Evolutionary conservation across 495 filamentous ascomycete species (phyloP).

Genomic region (Melanomma pulvis-pyrius): DNA sequence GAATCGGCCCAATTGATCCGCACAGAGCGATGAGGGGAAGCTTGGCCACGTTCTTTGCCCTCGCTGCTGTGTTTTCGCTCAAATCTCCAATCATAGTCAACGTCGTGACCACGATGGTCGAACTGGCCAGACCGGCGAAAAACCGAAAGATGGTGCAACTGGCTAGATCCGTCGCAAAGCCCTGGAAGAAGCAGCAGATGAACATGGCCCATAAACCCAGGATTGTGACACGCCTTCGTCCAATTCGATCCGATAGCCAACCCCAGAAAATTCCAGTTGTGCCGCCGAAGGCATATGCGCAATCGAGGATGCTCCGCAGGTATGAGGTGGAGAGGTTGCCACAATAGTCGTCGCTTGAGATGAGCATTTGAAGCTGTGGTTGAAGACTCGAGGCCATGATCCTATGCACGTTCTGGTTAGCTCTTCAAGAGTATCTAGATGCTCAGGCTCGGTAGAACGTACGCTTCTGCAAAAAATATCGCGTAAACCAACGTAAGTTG

Average conservation of each 20-base stretch:
- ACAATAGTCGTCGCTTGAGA: conserved; percentile 48
- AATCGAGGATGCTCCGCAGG: conserved; percentile 50
- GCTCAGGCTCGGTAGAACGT: conserved; percentile 1
- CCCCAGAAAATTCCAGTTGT: conserved; percentile 51
- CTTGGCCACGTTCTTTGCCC: conserved; percentile 49
- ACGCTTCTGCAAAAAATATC: conserved; percentile 43
- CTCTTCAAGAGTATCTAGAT: background rate
- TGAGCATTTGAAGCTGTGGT: conserved; percentile 51
- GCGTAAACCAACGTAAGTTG: conserved; percentile 39
- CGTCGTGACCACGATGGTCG: conserved; percentile 47
- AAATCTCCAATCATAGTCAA: conserved; percentile 53
- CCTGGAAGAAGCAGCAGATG: conserved; percentile 49
- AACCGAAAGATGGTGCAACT: conserved; percentile 50
- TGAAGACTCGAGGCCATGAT: conserved; percentile 53
- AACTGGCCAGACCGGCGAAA: conserved; percentile 48
- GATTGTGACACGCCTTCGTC: conserved; percentile 47
- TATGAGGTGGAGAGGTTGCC: conserved; percentile 50
- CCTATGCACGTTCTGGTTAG: conserved; percentile 27
- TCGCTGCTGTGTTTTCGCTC: conserved; percentile 42
- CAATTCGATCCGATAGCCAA: conserved; percentile 47
- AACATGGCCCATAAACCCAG: conserved; percentile 47
- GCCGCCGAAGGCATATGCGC: conserved; percentile 53
- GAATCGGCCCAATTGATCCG: conserved; percentile 49
- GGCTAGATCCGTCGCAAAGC: conserved; percentile 48
- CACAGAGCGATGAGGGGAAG: conserved; percentile 50